phyloP scores from a whole-genome alignment of 2,329 filamentous ascomycete species.

The Pseudogymnoascus sp. region DNA sequence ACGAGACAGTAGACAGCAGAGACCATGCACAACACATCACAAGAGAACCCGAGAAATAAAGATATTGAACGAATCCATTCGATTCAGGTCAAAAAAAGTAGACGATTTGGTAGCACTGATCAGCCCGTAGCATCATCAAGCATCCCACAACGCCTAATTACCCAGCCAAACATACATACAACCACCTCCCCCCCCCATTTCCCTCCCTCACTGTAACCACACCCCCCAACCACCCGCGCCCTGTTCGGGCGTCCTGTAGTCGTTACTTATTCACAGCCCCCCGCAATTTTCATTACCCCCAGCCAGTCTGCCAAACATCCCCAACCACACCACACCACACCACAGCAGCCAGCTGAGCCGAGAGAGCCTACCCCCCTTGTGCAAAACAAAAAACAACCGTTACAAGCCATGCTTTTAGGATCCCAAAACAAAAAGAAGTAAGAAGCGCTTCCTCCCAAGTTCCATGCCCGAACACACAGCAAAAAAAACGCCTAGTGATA shows the following conservation, averaged over 20 bases:
- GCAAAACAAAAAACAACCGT: background rate
- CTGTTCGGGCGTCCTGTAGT: background rate
- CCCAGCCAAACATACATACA: constrained; percentile 5
- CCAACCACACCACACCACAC: background rate
- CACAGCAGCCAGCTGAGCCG: background rate
- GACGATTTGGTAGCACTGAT: background rate
- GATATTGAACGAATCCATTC: constrained; percentile 7
- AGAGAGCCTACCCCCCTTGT: background rate
- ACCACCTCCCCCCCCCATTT: background rate
- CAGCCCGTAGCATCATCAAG: background rate
- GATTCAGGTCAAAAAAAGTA: constrained; percentile 1
- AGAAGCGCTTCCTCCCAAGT: constrained; percentile 3
- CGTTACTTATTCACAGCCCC: constrained; percentile 2
- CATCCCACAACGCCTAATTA: constrained; percentile 1
- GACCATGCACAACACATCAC: background rate
- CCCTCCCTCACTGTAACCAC: background rate
- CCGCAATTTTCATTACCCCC: constrained; percentile 3
- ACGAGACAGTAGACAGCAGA: background rate
- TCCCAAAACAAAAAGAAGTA: background rate
- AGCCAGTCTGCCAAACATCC: background rate
- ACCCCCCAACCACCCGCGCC: background rate
- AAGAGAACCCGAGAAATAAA: background rate
- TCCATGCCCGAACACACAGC: background rate
- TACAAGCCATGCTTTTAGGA: constrained; percentile 8
- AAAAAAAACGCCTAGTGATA: background rate